These are phyloP conservation scores for Lactarius trivialis DNA, from an alignment of 768 basidiomycete genomes.

Conservation along the genomic window DNA sequence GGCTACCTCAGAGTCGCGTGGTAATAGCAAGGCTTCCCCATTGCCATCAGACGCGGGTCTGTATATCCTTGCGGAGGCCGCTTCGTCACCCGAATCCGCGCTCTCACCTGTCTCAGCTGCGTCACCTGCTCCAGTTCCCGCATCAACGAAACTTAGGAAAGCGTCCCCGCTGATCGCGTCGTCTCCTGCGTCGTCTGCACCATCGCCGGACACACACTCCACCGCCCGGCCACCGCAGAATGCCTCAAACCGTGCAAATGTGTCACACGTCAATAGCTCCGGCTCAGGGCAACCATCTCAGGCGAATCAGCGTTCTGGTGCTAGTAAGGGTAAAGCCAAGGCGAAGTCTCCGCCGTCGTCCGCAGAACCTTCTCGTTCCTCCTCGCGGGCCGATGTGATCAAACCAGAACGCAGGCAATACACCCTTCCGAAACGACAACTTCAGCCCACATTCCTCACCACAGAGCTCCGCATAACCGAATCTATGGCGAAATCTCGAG, in stretches of 20 bases:
- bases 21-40: background rate
- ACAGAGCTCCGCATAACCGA: background rate
- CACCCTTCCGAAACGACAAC: background rate
- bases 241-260: background rate
- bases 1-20: conserved; percentile 7
- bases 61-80: conserved; percentile 14
- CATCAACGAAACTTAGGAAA: conserved; percentile 10
- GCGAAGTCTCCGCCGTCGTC: background rate
- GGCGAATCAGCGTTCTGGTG: background rate
- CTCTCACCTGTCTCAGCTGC: conserved; percentile 2
- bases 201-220: background rate
- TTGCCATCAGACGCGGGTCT: conserved; percentile 4
- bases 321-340: background rate
- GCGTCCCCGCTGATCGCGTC: conserved; percentile 3
- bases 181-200: conserved; percentile 1
- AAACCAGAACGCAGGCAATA: background rate
- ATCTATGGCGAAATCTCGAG: background rate
- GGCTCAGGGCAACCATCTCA: background rate
- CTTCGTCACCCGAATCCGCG: conserved; percentile 16
- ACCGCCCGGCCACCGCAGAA: background rate
- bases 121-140: background rate
- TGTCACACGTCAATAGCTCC: background rate
- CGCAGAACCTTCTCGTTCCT: background rate
- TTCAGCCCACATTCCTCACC: background rate
- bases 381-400: background rate